Evolutionary conservation across 257 asterid species (phyloP).

Genomic region (Rhazya stricta): DNA sequence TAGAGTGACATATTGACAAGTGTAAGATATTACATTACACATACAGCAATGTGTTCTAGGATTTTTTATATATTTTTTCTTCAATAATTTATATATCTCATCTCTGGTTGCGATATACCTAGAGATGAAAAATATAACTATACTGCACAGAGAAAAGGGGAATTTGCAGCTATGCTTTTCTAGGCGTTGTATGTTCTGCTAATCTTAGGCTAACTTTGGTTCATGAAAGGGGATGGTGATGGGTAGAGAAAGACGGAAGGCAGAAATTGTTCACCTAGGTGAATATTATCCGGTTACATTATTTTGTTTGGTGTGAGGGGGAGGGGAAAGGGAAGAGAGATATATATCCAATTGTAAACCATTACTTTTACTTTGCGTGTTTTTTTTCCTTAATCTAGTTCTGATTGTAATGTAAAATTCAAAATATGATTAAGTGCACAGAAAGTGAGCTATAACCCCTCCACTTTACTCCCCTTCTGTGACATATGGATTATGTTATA

Average conservation of each 20-base stretch:
- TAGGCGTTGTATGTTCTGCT: background rate
- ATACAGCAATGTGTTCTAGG: background rate
- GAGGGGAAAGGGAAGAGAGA: background rate
- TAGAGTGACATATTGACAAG: background rate
- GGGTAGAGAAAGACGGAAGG: too few relatives aligned
- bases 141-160: background rate
- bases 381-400: background rate
- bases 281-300: background rate
- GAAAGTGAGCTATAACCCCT: background rate
- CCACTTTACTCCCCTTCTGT: background rate
- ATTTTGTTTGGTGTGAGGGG: background rate
- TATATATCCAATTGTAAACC: background rate
- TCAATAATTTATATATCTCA: background rate
- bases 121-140: background rate
- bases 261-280: background rate
- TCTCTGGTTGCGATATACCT: background rate
- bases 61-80: too few relatives aligned
- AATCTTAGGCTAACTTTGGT: background rate
- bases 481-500: background rate
- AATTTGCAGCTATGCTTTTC: background rate
- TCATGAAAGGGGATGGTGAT: background rate
- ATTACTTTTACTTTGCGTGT: background rate
- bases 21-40: background rate
- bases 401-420: background rate
- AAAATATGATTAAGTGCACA: background rate